Percentiles rank a stretch among this genome's conserved stretches.
Conservation (phyloP, 2,329 filamentous ascomycete genomes). For the Pseudogymnoascus sp. region DNA sequence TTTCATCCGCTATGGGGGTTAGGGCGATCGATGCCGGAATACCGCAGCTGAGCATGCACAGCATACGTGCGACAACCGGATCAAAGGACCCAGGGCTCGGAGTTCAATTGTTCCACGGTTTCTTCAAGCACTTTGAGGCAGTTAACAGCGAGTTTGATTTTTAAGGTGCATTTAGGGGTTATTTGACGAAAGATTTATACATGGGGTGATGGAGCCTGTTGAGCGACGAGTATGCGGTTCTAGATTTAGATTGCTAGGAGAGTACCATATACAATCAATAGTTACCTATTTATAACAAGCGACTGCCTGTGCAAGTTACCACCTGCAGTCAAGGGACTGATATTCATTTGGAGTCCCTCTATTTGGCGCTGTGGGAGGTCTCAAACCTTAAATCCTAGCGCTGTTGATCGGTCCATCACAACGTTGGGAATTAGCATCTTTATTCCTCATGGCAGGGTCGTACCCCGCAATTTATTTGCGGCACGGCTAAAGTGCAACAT, state of each 20-base stretch:
- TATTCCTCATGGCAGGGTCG: neutral
- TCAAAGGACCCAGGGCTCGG: constrained; percentile 78
- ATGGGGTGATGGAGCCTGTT: neutral
- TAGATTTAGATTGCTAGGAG: neutral
- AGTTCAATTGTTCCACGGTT: constrained; percentile 80
- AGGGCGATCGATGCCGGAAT: constrained; percentile 80
- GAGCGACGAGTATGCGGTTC: neutral
- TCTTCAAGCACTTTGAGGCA: constrained; percentile 76
- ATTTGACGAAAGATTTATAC: neutral
- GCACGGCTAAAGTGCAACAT: constrained; percentile 1
- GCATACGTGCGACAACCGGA: constrained; percentile 80
- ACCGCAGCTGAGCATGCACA: constrained; percentile 90
- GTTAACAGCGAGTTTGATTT: constrained; percentile 71
- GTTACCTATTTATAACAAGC: neutral
- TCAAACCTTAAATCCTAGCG: constrained; percentile 4
- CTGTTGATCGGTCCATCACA: neutral
- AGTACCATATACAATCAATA: constrained; percentile 4
- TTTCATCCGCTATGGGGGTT: constrained; percentile 72
- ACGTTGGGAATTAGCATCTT: neutral
- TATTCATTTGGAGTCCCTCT: neutral
- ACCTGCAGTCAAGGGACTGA: neutral
- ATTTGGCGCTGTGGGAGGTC: neutral
- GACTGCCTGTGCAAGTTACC: neutral
- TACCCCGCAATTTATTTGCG: constrained; percentile 4
- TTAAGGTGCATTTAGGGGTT: constrained; percentile 15